Evolutionary conservation across 2,329 filamentous ascomycete species (phyloP).

Genomic region (Blastomyces parvus): DNA sequence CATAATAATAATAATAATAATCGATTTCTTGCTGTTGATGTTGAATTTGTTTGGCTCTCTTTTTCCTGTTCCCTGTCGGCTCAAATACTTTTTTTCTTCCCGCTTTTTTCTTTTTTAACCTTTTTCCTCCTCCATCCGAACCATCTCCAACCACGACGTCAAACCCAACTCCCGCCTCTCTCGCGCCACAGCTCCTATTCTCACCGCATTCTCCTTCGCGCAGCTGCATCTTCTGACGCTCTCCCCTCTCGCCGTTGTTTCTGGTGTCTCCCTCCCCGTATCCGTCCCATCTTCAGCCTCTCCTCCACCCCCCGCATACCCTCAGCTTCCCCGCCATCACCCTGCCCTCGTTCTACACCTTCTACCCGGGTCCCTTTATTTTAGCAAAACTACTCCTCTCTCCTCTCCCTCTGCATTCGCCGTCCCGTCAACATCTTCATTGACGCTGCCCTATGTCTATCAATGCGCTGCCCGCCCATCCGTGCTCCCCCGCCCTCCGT

Average conservation of each 20-base stretch:
- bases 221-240: conserved; percentile 7
- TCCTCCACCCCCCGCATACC: conserved; percentile 7
- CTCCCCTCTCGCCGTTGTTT: conserved; percentile 9
- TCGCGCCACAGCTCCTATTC: neutral
- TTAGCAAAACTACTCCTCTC: neutral
- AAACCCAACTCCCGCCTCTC: no score
- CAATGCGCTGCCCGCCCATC: conserved; percentile 3
- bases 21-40: neutral
- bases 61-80: neutral
- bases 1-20: no score
- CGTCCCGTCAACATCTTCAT: neutral
- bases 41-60: no score
- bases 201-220: neutral
- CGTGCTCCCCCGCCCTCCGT: neutral
- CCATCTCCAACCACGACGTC: no score
- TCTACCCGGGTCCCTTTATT: neutral
- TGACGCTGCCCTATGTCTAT: conserved; percentile 3
- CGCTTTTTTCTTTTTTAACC: neutral
- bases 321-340: neutral
- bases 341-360: neutral
- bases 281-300: neutral
- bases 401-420: neutral
- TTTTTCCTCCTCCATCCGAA: neutral
- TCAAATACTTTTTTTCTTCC: neutral
- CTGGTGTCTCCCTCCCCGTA: conserved; percentile 13